Conservation (phyloP, 2,329 filamentous ascomycete species). For the Trichoderma afroharzianum region DNA sequence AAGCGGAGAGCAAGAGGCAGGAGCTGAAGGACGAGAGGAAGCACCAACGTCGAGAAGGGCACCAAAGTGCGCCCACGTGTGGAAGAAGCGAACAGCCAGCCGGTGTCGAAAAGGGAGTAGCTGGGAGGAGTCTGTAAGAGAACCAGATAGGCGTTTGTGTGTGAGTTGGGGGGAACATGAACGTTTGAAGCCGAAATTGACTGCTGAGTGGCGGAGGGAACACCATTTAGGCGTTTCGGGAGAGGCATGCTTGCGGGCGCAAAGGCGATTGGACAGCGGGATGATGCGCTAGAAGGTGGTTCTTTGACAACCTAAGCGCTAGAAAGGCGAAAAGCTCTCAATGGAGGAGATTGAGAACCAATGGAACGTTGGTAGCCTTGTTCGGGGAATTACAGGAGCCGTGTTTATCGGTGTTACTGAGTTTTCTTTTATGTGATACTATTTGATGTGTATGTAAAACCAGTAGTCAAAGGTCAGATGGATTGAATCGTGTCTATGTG, state of each 20-base stretch:
- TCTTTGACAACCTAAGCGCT: neutral
- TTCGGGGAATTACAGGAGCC: neutral
- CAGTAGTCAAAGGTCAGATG: no score
- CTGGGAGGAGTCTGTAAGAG: neutral
- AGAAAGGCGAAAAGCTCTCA: neutral
- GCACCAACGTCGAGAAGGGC: neutral
- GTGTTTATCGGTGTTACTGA: neutral
- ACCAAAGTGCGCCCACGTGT: neutral
- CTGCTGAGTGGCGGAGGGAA: neutral
- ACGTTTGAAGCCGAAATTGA: neutral
- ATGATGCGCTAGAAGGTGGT: neutral
- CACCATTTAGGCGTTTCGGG: neutral
- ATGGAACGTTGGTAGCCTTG: neutral
- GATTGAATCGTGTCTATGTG: neutral
- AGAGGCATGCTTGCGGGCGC: constrained; percentile 7
- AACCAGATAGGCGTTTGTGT: neutral
- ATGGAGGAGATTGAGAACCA: neutral
- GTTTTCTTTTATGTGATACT: neutral
- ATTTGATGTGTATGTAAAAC: neutral
- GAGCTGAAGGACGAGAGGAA: neutral
- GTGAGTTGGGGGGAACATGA: neutral
- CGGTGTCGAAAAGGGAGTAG: constrained; percentile 6
- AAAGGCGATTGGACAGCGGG: constrained; percentile 5
- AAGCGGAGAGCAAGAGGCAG: neutral
- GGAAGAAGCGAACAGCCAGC: neutral